Evolutionary conservation across 2,329 filamentous ascomycete species (phyloP).

Genomic region (Sphaceloma murrayae): DNA sequence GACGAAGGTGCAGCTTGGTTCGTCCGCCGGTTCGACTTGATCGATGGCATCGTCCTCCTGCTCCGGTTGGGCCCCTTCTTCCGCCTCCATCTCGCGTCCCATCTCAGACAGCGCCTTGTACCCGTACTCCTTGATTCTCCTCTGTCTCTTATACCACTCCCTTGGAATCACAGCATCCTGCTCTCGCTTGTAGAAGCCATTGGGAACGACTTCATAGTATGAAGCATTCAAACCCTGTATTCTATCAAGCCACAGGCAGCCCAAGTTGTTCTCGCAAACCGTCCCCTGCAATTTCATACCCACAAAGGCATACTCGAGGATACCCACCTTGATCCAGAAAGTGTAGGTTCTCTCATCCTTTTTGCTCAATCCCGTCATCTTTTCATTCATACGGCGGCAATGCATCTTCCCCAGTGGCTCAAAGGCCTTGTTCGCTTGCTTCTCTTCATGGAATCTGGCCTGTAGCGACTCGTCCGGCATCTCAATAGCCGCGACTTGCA

Average conservation of each 20-base stretch:
- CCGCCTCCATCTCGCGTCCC: not conserved
- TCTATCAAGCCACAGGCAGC: constrained; percentile 31
- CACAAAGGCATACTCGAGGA: constrained; percentile 48
- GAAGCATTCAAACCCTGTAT: constrained; percentile 33
- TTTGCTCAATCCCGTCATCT: constrained; percentile 28
- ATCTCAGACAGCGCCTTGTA: not conserved
- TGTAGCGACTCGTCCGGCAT: constrained; percentile 37
- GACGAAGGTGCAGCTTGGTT: not conserved
- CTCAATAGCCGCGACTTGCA: constrained; percentile 51
- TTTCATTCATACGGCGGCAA: constrained; percentile 40
- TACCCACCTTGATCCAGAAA: constrained; percentile 59
- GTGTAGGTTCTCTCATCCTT: constrained; percentile 40
- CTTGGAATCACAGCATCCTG: constrained; percentile 17
- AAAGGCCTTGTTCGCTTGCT: constrained; percentile 34
- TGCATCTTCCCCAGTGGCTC: constrained; percentile 44
- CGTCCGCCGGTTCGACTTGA: not conserved
- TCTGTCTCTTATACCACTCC: constrained; percentile 12
- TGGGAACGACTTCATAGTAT: constrained; percentile 37
- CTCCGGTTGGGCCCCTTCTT: not conserved
- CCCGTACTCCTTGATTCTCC: constrained; percentile 5
- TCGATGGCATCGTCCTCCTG: not conserved
- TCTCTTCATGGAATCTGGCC: constrained; percentile 40
- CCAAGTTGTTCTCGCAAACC: constrained; percentile 25
- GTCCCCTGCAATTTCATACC: constrained; percentile 44
- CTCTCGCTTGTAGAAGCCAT: constrained; percentile 30